phyloP scores from a whole-genome alignment of 768 basidiomycete species.

The Boletus rubropictus region DNA sequence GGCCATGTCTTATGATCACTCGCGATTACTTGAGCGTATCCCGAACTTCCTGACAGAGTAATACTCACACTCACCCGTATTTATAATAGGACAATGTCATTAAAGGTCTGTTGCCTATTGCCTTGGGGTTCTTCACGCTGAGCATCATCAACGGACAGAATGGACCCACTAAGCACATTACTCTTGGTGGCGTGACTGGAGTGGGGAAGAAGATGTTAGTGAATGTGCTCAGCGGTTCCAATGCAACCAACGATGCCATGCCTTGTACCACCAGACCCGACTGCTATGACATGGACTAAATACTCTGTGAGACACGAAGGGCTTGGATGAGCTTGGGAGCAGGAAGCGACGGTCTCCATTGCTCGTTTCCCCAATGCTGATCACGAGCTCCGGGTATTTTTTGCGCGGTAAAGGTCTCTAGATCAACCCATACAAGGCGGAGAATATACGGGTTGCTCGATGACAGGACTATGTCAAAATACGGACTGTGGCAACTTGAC shows the following conservation, averaged over 20 bases:
- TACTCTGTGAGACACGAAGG: slow-evolving; percentile 14
- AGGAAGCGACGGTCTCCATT: not conserved
- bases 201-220: slow-evolving; percentile 16
- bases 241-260: not conserved
- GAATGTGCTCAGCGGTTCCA: slow-evolving; percentile 8
- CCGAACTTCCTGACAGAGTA: too few species aligned
- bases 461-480: slow-evolving; percentile 14
- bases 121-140: not conserved
- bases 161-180: slow-evolving; percentile 7
- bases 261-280: slow-evolving; percentile 2
- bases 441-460: slow-evolving; percentile 5
- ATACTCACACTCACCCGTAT: not conserved
- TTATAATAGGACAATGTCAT: not conserved
- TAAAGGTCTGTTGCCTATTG: slow-evolving; percentile 1
- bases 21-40: not conserved
- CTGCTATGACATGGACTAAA: not conserved
- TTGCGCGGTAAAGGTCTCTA: slow-evolving; percentile 7
- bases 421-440: slow-evolving; percentile 1
- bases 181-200: slow-evolving; percentile 11
- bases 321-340: slow-evolving; percentile 7
- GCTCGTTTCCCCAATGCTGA: slow-evolving; percentile 12
- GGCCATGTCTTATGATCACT: not conserved
- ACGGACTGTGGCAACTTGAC: too few species aligned
- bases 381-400: slow-evolving; percentile 3
- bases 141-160: not conserved